These are phyloP conservation scores for Actinomortierella ambigua DNA, from an alignment of 371 early-diverging fungal species.

Conservation along the genomic window DNA sequence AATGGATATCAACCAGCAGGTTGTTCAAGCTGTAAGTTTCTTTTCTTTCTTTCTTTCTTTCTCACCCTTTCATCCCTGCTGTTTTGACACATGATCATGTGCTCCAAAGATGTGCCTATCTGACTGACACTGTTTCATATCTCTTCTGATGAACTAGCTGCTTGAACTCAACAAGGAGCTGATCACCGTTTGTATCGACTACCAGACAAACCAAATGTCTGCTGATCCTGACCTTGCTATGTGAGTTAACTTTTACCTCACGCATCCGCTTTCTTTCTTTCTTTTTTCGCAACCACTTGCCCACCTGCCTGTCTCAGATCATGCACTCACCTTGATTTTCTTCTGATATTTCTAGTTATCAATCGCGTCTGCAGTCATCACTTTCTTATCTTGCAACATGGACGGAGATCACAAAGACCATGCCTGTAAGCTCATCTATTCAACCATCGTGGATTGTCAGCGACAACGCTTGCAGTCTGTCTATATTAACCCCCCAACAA, in stretches of 20 bases:
- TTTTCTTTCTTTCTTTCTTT: background rate
- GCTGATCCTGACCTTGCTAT: conserved; percentile 28
- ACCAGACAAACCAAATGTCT: conserved; percentile 19
- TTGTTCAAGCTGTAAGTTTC: conserved; percentile 33
- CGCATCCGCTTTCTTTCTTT: background rate
- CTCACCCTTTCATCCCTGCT: background rate
- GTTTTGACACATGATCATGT: background rate
- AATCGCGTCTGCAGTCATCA: conserved; percentile 34
- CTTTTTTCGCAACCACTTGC: background rate
- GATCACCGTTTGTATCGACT: conserved; percentile 42
- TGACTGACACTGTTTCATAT: background rate
- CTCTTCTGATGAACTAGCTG: conserved; percentile 5
- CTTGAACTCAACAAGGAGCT: conserved; percentile 39
- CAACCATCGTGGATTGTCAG: too few species aligned
- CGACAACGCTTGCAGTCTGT: too few species aligned
- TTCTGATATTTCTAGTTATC: conserved; percentile 20
- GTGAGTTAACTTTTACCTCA: conserved; percentile 10
- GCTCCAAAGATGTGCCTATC: too few species aligned
- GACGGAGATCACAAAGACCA: conserved; percentile 34
- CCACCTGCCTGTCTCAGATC: too few species aligned
- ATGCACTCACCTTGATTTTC: background rate
- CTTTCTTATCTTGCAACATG: conserved; percentile 44
- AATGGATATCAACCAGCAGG: conserved; percentile 37
- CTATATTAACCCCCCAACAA: too few species aligned
- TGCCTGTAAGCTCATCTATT: conserved; percentile 17